Conservation (phyloP, 176 grass and related monocot genomes). For the Oryza australiensis region DNA sequence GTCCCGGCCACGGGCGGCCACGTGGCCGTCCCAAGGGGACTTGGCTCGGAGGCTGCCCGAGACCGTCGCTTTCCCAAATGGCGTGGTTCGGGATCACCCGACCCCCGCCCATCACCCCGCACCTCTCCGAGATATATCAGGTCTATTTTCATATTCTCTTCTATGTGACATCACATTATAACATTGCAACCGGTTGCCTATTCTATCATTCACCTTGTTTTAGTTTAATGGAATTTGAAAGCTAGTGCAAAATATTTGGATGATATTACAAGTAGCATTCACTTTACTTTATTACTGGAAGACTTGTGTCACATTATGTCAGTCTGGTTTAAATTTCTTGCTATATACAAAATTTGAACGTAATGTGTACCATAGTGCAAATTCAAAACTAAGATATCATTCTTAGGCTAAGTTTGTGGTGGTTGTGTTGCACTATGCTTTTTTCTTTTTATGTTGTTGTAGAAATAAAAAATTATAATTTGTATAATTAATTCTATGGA, state of each 20-base stretch:
- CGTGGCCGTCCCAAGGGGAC: too few relatives aligned
- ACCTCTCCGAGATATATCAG: too few relatives aligned
- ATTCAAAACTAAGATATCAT: background rate
- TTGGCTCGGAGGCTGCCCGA: too few relatives aligned
- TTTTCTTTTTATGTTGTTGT: background rate
- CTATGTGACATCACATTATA: background rate
- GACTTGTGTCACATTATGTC: background rate
- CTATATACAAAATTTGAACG: constrained; percentile 8
- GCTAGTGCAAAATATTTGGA: background rate
- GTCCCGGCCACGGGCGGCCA: too few relatives aligned
- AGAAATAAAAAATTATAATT: background rate
- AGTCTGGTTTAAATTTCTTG: background rate
- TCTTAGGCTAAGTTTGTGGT: background rate
- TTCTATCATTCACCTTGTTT: background rate
- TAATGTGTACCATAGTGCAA: background rate
- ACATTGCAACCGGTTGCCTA: background rate
- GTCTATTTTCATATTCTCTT: constrained; percentile 34
- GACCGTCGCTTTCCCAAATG: too few relatives aligned
- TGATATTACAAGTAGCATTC: background rate
- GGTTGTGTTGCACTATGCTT: background rate
- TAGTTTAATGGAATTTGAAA: background rate
- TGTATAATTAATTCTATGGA: background rate
- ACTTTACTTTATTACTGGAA: background rate
- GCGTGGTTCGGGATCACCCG: too few relatives aligned
- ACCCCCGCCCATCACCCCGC: too few relatives aligned